Conservation (phyloP, 352 stramenopile genomes). For the Globisporangium solare region DNA sequence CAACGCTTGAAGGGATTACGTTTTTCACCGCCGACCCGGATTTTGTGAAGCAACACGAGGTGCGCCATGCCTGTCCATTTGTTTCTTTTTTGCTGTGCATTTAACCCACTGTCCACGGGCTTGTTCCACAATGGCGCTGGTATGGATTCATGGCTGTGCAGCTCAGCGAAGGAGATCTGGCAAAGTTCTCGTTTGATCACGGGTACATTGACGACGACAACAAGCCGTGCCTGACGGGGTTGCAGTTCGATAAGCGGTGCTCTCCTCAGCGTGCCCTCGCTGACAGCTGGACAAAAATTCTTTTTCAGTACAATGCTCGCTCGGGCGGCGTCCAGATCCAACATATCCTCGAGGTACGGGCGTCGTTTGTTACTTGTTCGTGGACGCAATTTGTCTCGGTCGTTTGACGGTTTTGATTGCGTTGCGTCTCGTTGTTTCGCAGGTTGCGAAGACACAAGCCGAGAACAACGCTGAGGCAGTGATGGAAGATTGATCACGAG, state of each 20-base stretch:
- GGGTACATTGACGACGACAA: constrained; percentile 45
- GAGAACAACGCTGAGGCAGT: constrained; percentile 4
- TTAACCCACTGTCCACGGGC: not conserved
- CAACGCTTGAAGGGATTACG: constrained; percentile 68
- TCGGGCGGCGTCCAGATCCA: constrained; percentile 58
- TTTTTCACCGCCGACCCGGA: constrained; percentile 38
- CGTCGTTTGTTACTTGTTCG: not conserved
- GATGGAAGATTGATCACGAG: constrained; percentile 12
- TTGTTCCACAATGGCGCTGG: not conserved
- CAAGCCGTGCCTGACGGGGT: constrained; percentile 40
- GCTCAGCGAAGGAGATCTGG: constrained; percentile 72
- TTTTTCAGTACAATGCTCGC: constrained; percentile 76
- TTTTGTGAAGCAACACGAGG: constrained; percentile 65
- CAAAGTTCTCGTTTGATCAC: constrained; percentile 73
- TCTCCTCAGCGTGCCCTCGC: constrained; percentile 77
- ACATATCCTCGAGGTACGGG: constrained; percentile 51
- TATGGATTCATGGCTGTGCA: constrained; percentile 12
- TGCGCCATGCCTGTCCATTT: constrained; percentile 14
- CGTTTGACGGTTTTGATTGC: constrained; percentile 3
- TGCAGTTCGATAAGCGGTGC: constrained; percentile 68
- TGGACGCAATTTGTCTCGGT: not conserved
- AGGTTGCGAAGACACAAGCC: constrained; percentile 19
- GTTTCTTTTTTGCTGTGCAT: not conserved
- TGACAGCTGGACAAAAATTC: constrained; percentile 88
- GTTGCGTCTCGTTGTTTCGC: not conserved